phyloP scores from a whole-genome alignment of 1,139 yeast species.

The Zhuliangozyma blackwelliae region DNA sequence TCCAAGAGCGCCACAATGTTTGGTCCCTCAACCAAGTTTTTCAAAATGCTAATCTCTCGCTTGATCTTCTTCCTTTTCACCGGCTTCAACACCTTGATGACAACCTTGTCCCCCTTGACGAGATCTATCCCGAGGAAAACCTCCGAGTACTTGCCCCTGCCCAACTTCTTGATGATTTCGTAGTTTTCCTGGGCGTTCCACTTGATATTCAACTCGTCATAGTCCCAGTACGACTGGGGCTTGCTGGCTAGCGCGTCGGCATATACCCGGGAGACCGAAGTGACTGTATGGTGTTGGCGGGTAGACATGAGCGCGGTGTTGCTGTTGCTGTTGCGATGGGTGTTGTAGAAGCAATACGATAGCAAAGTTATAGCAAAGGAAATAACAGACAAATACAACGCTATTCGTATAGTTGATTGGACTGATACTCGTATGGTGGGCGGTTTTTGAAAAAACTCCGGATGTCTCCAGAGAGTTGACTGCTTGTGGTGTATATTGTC shows the following conservation, averaged over 20 bases:
- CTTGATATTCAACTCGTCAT: constrained; percentile 40
- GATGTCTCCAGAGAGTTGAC: neutral
- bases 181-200: constrained; percentile 48
- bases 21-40: constrained; percentile 83
- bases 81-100: constrained; percentile 93
- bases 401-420: too few species aligned
- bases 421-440: neutral
- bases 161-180: constrained; percentile 43
- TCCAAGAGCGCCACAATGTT: constrained; percentile 80
- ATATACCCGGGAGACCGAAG: constrained; percentile 39
- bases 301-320: neutral
- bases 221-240: constrained; percentile 47
- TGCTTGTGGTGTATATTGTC: too few species aligned
- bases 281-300: constrained; percentile 12
- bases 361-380: too few species aligned
- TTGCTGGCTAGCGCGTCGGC: constrained; percentile 41
- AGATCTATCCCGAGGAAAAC: constrained; percentile 40
- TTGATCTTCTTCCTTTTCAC: constrained; percentile 95
- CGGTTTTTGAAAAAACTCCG: neutral
- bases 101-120: constrained; percentile 45
- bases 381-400: too few species aligned
- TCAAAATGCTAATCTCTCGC: constrained; percentile 88
- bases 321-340: neutral
- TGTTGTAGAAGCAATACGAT: too few species aligned
- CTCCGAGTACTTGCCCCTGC: constrained; percentile 48